A percentile compares a stretch with the other conserved stretches of the same genome.
Evolutionary conservation across 192 early-diverging fungal species (phyloP).

Genomic region (Bifiguratus adelaidae): DNA sequence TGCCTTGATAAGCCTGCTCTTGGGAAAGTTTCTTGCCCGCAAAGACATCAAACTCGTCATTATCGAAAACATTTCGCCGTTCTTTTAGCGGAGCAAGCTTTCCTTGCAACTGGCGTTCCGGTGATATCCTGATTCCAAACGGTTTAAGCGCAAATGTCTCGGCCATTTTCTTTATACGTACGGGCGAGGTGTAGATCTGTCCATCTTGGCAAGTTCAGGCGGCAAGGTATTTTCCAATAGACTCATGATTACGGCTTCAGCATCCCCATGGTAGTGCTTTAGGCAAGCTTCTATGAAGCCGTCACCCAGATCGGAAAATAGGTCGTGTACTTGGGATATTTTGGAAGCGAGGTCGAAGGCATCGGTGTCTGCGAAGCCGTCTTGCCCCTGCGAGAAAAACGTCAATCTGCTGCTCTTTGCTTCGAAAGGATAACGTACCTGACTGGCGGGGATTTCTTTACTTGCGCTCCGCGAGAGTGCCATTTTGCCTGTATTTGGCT

Average conservation of each 20-base stretch:
- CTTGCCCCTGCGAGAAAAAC: no score
- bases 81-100: slow-evolving; percentile 24
- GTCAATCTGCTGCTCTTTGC: no score
- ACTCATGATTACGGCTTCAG: slow-evolving; percentile 66
- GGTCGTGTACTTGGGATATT: slow-evolving; percentile 78
- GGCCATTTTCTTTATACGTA: neutral
- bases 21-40: slow-evolving; percentile 45
- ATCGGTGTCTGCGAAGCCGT: no score
- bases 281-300: slow-evolving; percentile 88
- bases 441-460: no score
- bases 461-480: no score
- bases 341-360: no score
- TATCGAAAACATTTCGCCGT: slow-evolving; percentile 82
- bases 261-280: slow-evolving; percentile 46
- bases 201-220: slow-evolving; percentile 46
- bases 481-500: slow-evolving; percentile 24
- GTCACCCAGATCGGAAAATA: slow-evolving; percentile 82
- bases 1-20: slow-evolving; percentile 59
- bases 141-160: neutral
- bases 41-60: slow-evolving; percentile 92
- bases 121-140: neutral
- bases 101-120: neutral
- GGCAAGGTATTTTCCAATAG: slow-evolving; percentile 76
- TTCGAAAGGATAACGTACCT: no score
- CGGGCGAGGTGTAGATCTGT: slow-evolving; percentile 22